A percentile compares a stretch with the other conserved stretches of the same genome.
phyloP scores from a whole-genome alignment of 352 stramenopile species.

The Phytophthora megakarya region DNA sequence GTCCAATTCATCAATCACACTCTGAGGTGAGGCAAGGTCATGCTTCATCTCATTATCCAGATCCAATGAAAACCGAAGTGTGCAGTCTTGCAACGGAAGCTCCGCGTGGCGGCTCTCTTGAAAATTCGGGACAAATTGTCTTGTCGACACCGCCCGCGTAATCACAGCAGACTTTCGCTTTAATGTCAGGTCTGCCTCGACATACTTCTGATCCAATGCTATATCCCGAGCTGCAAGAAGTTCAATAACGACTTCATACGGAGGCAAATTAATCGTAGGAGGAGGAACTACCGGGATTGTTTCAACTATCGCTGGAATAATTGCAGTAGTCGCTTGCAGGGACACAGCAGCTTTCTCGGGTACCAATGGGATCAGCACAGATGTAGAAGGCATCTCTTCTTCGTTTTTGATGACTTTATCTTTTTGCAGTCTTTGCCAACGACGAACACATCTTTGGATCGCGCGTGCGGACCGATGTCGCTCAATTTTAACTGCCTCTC shows the following conservation, averaged over 20 bases:
- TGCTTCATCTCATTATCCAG: constrained; percentile 5
- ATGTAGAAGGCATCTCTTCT: constrained; percentile 33
- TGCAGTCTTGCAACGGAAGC: constrained; percentile 21
- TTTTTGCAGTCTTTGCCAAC: background rate
- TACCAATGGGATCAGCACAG: constrained; percentile 23
- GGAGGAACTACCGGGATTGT: background rate
- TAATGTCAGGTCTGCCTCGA: constrained; percentile 22
- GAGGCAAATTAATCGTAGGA: constrained; percentile 13
- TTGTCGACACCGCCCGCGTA: constrained; percentile 3
- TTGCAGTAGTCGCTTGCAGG: background rate
- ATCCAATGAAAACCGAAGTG: constrained; percentile 23
- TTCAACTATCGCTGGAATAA: background rate
- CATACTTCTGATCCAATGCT: constrained; percentile 10
- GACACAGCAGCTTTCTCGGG: background rate
- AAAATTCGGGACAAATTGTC: constrained; percentile 19
- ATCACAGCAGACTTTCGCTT: constrained; percentile 24
- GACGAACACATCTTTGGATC: constrained; percentile 17
- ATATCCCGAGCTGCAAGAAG: constrained; percentile 30
- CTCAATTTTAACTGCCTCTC: constrained; percentile 11
- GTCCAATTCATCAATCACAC: constrained; percentile 36
- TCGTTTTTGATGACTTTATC: constrained; percentile 7
- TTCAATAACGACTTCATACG: constrained; percentile 32
- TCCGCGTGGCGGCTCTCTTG: constrained; percentile 15
- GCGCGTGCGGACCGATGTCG: constrained; percentile 14
- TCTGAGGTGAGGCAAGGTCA: constrained; percentile 21